Evolutionary conservation across 371 early-diverging fungal species (phyloP).

Genomic region (Mortierella polycephala): DNA sequence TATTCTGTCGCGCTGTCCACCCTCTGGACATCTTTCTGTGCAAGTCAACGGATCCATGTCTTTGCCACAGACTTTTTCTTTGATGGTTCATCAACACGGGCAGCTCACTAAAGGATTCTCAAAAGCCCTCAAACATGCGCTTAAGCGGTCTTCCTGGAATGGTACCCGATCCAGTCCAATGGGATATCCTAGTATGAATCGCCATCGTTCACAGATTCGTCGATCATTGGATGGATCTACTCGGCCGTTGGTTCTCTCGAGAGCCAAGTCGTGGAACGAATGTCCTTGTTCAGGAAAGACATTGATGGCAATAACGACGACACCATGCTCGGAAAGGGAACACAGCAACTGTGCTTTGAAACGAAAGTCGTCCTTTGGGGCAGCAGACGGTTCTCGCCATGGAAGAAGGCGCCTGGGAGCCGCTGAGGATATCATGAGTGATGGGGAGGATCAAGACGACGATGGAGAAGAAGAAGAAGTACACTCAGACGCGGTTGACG

Average conservation of each 20-base stretch:
- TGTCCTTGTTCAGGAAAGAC: too few species aligned
- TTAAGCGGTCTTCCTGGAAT: conserved; percentile 8
- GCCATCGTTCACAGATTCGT: not conserved
- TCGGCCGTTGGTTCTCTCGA: too few species aligned
- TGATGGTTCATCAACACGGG: not conserved
- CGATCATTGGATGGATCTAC: not conserved
- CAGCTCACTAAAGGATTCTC: not conserved
- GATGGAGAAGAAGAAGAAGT: not conserved
- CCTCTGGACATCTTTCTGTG: too few species aligned
- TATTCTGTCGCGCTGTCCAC: not conserved
- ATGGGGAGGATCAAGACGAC: not conserved
- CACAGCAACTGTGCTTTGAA: too few species aligned
- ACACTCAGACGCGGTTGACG: not conserved
- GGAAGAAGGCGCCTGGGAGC: not conserved
- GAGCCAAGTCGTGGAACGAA: too few species aligned
- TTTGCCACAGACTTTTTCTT: not conserved
- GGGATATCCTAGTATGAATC: not conserved
- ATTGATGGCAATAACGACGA: too few species aligned
- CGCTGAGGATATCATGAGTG: not conserved
- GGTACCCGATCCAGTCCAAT: not conserved
- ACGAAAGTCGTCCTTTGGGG: too few species aligned
- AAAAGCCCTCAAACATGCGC: not conserved
- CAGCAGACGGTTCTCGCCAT: too few species aligned
- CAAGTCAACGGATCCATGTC: not conserved
- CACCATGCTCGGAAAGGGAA: too few species aligned